A percentile compares a stretch with the other conserved stretches of the same genome.
phyloP scores from a whole-genome alignment of 2,329 filamentous ascomycete genomes.

The Macrophomina phaseolina region DNA sequence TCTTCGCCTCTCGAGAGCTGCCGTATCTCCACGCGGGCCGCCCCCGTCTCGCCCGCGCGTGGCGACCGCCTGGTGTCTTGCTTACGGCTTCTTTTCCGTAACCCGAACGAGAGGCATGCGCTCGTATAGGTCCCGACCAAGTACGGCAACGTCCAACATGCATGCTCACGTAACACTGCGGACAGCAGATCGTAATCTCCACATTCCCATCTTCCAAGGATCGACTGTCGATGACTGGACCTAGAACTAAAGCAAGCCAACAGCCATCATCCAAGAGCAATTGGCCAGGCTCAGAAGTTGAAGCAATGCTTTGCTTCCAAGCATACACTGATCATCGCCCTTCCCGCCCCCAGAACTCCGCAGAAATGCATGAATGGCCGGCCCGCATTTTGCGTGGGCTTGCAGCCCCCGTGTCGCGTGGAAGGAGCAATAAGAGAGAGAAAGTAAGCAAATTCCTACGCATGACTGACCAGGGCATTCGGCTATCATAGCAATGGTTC shows the following conservation, averaged over 20 bases:
- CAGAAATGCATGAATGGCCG: background rate
- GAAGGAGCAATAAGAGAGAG: background rate
- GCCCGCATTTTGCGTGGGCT: background rate
- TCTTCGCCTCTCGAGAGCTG: background rate
- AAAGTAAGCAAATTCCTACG: background rate
- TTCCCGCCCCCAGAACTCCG: background rate
- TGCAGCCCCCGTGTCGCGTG: background rate
- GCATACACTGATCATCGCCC: background rate
- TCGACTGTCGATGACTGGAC: background rate
- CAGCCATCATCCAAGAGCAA: background rate
- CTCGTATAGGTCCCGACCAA: background rate
- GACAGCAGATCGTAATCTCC: background rate
- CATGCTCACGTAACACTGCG: background rate
- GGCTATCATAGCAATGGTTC: background rate
- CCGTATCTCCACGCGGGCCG: background rate
- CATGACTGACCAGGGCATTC: background rate
- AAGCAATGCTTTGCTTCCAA: background rate
- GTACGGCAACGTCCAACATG: background rate
- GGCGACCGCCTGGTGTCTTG: background rate
- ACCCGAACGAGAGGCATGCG: background rate
- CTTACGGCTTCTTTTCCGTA: too few species aligned
- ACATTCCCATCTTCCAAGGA: background rate
- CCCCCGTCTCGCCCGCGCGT: background rate
- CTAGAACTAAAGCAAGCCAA: slow-evolving; percentile 1
- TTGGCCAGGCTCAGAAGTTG: background rate